A percentile compares a stretch with the other conserved stretches of the same genome.
phyloP scores from a whole-genome alignment of 129 eudicot species.

The Scalesia atractyloides region DNA sequence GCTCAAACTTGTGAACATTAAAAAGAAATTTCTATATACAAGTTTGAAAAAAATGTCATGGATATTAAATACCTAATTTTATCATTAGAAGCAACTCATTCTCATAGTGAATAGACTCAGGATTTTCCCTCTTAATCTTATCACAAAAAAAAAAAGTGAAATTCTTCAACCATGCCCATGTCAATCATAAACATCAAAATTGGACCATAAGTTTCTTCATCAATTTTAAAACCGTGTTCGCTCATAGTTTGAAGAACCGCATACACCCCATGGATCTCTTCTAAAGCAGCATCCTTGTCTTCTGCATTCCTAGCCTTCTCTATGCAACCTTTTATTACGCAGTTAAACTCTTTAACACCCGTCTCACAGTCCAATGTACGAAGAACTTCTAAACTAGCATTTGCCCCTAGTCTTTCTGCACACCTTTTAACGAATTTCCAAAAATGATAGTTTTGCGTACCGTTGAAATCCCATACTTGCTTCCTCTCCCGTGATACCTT shows the following conservation, averaged over 20 bases:
- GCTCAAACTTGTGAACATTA: constrained; percentile 9
- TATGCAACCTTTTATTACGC: constrained; percentile 54
- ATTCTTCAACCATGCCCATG: constrained; percentile 66
- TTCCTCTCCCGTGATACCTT: constrained; percentile 60
- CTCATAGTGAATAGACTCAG: constrained; percentile 65
- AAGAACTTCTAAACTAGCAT: constrained; percentile 48
- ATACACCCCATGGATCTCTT: constrained; percentile 57
- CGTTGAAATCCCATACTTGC: constrained; percentile 59
- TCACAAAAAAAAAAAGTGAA: constrained; percentile 50
- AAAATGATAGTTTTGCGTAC: constrained; percentile 41
- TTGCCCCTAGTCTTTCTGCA: constrained; percentile 58
- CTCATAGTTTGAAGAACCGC: constrained; percentile 51
- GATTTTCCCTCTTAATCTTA: constrained; percentile 57
- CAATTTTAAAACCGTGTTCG: constrained; percentile 66
- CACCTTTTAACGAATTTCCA: constrained; percentile 45
- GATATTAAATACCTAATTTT: constrained; percentile 34
- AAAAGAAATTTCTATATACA: neutral
- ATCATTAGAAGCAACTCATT: constrained; percentile 63
- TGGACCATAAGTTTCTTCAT: constrained; percentile 72
- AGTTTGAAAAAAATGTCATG: constrained; percentile 5
- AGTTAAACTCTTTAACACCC: constrained; percentile 63
- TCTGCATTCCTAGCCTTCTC: constrained; percentile 58
- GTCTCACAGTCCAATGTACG: constrained; percentile 60
- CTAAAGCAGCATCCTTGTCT: constrained; percentile 60
- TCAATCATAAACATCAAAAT: constrained; percentile 64